Percentiles rank a stretch among this genome's conserved stretches.
Evolutionary conservation across 2,329 filamentous ascomycete genomes (phyloP).

Genomic region (Fusarium acutatum): DNA sequence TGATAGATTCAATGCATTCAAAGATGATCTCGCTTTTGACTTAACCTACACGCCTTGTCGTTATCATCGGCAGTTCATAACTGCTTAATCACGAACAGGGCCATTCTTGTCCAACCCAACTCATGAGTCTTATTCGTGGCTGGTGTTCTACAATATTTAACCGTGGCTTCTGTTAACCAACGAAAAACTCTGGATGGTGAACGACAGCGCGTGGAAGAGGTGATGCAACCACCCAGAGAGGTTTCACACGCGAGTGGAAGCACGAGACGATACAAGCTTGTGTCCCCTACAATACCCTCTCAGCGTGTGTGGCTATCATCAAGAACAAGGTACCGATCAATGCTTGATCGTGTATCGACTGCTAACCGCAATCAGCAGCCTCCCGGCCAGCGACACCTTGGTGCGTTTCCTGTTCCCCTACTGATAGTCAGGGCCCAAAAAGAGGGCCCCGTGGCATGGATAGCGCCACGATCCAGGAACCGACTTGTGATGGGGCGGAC

Average conservation of each 20-base stretch:
- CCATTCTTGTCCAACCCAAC: not conserved
- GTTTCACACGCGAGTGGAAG: constrained; percentile 25
- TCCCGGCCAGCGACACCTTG: constrained; percentile 27
- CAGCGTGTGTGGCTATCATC: not conserved
- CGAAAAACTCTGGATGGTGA: constrained; percentile 1
- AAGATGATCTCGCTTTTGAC: constrained; percentile 33
- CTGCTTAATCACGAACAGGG: constrained; percentile 6
- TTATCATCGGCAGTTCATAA: constrained; percentile 19
- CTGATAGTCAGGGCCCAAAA: constrained; percentile 19
- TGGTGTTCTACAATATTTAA: constrained; percentile 12
- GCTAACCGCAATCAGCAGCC: constrained; percentile 22
- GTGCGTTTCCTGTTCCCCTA: constrained; percentile 7
- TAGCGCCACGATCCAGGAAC: constrained; percentile 43
- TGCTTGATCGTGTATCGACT: constrained; percentile 13
- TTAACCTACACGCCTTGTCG: constrained; percentile 6
- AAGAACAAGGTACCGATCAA: constrained; percentile 10
- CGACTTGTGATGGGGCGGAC: constrained; percentile 33
- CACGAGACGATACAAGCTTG: constrained; percentile 19
- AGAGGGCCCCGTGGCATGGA: constrained; percentile 38
- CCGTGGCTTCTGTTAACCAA: constrained; percentile 5
- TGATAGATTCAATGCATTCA: constrained; percentile 13
- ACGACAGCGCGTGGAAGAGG: constrained; percentile 12
- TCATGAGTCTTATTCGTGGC: constrained; percentile 9
- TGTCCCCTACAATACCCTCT: constrained; percentile 15
- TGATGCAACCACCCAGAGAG: constrained; percentile 28